These are phyloP conservation scores for Lentinula boryana DNA, from an alignment of 768 basidiomycete genomes.

Conservation along the genomic window DNA sequence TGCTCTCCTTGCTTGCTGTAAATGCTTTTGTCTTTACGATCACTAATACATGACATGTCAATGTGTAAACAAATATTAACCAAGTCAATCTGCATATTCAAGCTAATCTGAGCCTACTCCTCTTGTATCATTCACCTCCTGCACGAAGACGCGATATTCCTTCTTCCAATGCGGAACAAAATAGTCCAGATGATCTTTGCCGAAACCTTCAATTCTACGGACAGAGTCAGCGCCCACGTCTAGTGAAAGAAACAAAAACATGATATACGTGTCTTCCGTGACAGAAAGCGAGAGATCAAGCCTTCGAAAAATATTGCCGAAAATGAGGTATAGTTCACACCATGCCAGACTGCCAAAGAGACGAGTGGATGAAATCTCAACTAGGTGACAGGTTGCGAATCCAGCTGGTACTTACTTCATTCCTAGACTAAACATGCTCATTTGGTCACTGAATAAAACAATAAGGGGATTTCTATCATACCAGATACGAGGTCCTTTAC, in stretches of 20 bases:
- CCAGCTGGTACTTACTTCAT: neutral
- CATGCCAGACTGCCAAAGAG: slow-evolving; percentile 4
- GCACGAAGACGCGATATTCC: neutral
- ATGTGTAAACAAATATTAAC: neutral
- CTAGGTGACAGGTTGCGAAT: neutral
- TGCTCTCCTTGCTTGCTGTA: neutral
- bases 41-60: neutral
- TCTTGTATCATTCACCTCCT: neutral
- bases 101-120: neutral
- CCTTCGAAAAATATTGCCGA: slow-evolving; percentile 4
- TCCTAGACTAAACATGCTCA: neutral
- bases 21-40: neutral
- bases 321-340: slow-evolving; percentile 10
- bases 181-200: neutral
- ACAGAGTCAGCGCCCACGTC: neutral
- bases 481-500: slow-evolving; percentile 6
- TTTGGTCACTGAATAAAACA: neutral
- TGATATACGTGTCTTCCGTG: slow-evolving; percentile 1
- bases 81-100: neutral
- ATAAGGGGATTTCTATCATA: neutral
- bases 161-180: slow-evolving; percentile 2
- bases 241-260: neutral
- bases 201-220: neutral
- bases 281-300: neutral
- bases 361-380: neutral